Evolutionary conservation across 2,329 filamentous ascomycete genomes (phyloP), one percentile per base, ranked within the genome.

Genomic region (Calcarisporium arbuscula): DNA sequence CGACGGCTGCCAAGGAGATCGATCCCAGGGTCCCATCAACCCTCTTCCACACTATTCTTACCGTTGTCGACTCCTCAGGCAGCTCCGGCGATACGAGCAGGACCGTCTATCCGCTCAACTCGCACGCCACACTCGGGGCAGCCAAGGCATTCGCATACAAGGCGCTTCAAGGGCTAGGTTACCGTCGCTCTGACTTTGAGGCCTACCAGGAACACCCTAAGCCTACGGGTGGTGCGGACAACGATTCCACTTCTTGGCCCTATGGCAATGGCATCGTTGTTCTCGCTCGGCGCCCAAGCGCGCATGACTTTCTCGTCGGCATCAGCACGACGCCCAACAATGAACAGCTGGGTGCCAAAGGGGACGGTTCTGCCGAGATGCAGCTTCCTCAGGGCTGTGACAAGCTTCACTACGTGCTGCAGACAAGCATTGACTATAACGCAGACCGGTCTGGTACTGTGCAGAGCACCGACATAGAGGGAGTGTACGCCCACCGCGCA

Each of bases 341-440:
- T 28, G 51, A 56, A 28, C 32, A 42, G 3, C 46, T 62, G 4
- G 28, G 40, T 2, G 42, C 42, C 1, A 46, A 38, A 4, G 6
- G 38, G 1, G 37, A 52, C 19, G 45, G 51, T 2, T n/a, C n/a
- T n/a, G n/a, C n/a, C n/a, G 34, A 39, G 19, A 26, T 45, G 14
- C 11, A 42, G 3, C 43, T 59, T 11, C 50, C 49, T 9, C 29
- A 42, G n/a, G 49, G 46, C 6, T 44, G 47, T 15, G 40, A 51
- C 4, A 45, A 52, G 26, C 49, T 68, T 37, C 54, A 63, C 40
- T 62, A 63, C 46, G 57, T 68, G 10, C 37, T 68, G 32, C 62
- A 67, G 46, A 65, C 58, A 6, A 56, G 47, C n/a, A 52, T 61
- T 20, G 52, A 66, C 46, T 65, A 66, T 49, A 57, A 58, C 35